Percentiles rank a stretch among this genome's conserved stretches.
Evolutionary conservation across 164 flowering plant genomes (phyloP).

Genomic region (Chimonanthus salicifolius): DNA sequence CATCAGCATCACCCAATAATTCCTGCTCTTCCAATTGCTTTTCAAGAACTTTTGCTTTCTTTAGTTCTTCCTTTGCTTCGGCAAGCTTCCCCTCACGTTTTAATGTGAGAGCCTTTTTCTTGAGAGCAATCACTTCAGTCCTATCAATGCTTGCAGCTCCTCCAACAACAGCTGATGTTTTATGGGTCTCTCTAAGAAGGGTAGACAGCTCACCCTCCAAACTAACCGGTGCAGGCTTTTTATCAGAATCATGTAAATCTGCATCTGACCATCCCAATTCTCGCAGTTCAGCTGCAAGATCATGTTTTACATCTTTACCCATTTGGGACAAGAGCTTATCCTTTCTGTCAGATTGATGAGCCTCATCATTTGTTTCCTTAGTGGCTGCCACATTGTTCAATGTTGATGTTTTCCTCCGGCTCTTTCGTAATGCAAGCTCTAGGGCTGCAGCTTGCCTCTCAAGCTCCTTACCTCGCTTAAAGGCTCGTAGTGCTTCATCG

Average conservation of each 20-base stretch:
- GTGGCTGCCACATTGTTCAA: constrained; percentile 25
- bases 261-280: constrained; percentile 89
- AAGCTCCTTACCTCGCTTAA: constrained; percentile 88
- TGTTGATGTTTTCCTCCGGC: constrained; percentile 35
- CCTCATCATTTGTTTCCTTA: constrained; percentile 26
- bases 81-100: constrained; percentile 88
- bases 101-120: constrained; percentile 66
- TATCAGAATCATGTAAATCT: constrained; percentile 56
- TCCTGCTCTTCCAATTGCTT: constrained; percentile 84
- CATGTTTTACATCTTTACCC: constrained; percentile 49
- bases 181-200: constrained; percentile 51
- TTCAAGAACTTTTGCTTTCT: constrained; percentile 80
- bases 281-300: constrained; percentile 66
- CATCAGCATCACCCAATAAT: constrained; percentile 66
- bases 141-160: constrained; percentile 37
- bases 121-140: constrained; percentile 57
- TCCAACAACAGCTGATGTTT: constrained; percentile 24
- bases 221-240: constrained; percentile 40
- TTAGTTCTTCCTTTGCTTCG: constrained; percentile 97
- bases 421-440: constrained; percentile 60
- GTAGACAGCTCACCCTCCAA: constrained; percentile 80
- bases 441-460: constrained; percentile 90
- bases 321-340: constrained; percentile 19
- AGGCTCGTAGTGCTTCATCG: constrained; percentile 82
- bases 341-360: constrained; percentile 27